Evolutionary conservation across 1,139 yeast species (phyloP), one percentile per base, ranked within the genome.

Genomic region (Kazachstania sp.): DNA sequence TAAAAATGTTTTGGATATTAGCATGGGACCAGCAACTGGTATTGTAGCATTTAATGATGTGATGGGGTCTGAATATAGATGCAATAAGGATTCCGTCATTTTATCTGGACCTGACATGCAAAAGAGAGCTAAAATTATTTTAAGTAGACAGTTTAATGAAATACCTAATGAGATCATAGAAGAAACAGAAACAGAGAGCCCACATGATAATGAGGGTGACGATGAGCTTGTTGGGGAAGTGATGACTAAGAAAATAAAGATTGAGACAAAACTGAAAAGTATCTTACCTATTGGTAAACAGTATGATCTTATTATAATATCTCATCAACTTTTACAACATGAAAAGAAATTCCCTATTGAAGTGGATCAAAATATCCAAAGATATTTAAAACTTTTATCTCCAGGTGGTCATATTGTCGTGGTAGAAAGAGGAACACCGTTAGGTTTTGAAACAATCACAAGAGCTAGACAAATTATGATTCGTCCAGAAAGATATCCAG

Each of bases 1-100:
- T 0, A 62, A 73, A 31, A 70, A 77, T 15, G 77, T 92, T 0
- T 71, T 92, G 48, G 95, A 87, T 58, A 77, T 87, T 7, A 95
- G 97, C 0, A 81, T 77, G 60, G 98, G 98, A 0, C 97, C 98
- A 0, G 94, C 92, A 1, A 83, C 95, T 0, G 97, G 97, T 1
- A 81, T 92, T 71, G 71, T 90, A 9, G 98, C 95, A 0, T 70
- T 88, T 49, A 86, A 88, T 61, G 96, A 88, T 56, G 60, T 88
- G 1, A 77, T 86, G 81, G 88, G 86, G 0, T 73, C 72, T 3
- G 70, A 67, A 1, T 82, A 77, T 69, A 66, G 69, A 20, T 92
- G 95, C 19, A 71, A 70, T 16, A 86, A 86, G 57, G 87, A 86
- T 45, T 81, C 86, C 0, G 85, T 83, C 35, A 74, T 90, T 18